These are phyloP conservation scores for Ustilago sp. DNA, from an alignment of 1,284 basidiomycete species.

Conservation along the genomic window DNA sequence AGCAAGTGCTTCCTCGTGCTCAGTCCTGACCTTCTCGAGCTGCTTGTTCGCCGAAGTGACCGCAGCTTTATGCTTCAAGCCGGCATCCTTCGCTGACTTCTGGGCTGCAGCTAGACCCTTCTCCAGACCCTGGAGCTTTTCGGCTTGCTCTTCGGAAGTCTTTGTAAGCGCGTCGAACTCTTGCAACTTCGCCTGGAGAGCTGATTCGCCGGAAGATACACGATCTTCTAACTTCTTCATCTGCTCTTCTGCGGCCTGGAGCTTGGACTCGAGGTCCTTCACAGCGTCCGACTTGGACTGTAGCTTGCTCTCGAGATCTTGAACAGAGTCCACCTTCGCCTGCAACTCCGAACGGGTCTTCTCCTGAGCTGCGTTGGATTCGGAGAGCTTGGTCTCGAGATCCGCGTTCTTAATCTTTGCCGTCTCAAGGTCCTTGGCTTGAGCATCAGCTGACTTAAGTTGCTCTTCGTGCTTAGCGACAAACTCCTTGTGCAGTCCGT, in stretches of 20 bases:
- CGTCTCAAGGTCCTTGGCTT: conserved; percentile 17
- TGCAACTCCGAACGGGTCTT: conserved; percentile 17
- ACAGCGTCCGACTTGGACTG: conserved; percentile 14
- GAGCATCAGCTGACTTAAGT: conserved; percentile 10
- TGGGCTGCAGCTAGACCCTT: conserved; percentile 42
- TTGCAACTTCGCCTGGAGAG: conserved; percentile 25
- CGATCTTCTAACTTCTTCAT: conserved; percentile 23
- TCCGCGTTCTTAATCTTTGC: conserved; percentile 15
- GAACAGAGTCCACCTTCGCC: conserved; percentile 11
- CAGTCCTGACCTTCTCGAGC: conserved; percentile 15
- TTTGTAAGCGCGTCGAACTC: conserved; percentile 20
- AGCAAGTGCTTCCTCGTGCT: conserved; percentile 13
- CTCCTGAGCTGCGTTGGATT: conserved; percentile 9
- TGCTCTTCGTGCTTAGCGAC: conserved; percentile 23
- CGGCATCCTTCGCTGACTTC: conserved; percentile 28
- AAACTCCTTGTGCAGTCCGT: conserved; percentile 18
- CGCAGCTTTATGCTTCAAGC: conserved; percentile 34
- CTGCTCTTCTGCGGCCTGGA: conserved; percentile 11
- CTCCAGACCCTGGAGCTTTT: conserved; percentile 22
- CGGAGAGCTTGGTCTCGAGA: conserved; percentile 29
- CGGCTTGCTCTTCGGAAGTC: conserved; percentile 21
- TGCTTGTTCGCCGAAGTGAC: conserved; percentile 22
- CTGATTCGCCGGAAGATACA: conserved; percentile 23
- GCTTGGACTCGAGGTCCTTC: conserved; percentile 31
- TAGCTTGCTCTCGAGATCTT: conserved; percentile 31